Evolutionary conservation across 768 basidiomycete species (phyloP).

Genomic region (Suillus discolor): DNA sequence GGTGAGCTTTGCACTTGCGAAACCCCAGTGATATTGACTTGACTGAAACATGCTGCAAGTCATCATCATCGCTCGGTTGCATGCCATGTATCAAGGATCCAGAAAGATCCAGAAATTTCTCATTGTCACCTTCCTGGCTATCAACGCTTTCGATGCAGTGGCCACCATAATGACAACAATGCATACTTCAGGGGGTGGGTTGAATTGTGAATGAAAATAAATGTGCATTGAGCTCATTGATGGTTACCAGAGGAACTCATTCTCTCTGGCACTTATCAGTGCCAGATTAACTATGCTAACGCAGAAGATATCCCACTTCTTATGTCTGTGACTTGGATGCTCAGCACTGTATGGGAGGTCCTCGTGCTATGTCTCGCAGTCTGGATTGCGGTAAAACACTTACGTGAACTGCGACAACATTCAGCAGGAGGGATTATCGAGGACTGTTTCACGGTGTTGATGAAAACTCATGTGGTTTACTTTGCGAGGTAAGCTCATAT

Average conservation of each 20-base stretch:
- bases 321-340: not conserved
- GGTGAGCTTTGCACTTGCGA: not conserved
- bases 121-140: not conserved
- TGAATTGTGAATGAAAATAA: too few relatives aligned
- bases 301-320: not conserved
- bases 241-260: not conserved
- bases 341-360: not conserved
- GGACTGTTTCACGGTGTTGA: not conserved
- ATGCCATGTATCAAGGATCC: not conserved
- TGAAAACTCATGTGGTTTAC: not conserved
- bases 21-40: not conserved
- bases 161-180: rapidly evolving
- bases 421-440: not conserved
- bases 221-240: not conserved
- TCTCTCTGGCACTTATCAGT: not conserved
- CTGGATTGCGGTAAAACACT: not conserved
- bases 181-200: too few relatives aligned
- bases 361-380: not conserved
- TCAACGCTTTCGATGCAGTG: not conserved
- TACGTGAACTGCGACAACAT: not conserved
- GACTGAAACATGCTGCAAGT: not conserved
- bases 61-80: not conserved
- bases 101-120: not conserved
- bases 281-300: not conserved
- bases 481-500: not conserved